Conservation (phyloP, 2,329 filamentous ascomycete species). For the Lasiodiplodia gonubiensis region DNA sequence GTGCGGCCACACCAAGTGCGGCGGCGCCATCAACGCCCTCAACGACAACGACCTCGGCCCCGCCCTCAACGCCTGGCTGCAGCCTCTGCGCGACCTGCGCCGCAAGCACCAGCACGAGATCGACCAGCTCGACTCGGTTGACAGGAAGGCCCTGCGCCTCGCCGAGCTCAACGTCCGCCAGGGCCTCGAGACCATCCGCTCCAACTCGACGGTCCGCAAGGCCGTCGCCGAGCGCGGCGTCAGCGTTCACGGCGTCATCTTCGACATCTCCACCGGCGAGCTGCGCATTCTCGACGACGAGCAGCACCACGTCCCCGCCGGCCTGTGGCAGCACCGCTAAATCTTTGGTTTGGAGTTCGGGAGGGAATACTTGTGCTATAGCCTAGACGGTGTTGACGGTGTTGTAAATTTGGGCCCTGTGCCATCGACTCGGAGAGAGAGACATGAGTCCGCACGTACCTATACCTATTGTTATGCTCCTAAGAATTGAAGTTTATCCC, state of each 20-base stretch:
- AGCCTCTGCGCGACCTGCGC: constrained; percentile 61
- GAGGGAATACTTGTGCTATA: neutral
- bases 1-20: constrained; percentile 66
- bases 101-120: constrained; percentile 60
- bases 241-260: constrained; percentile 78
- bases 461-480: constrained; percentile 3
- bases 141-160: constrained; percentile 64
- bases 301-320: constrained; percentile 6
- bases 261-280: constrained; percentile 58
- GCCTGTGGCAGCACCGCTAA: constrained; percentile 24
- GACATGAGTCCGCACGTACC: constrained; percentile 2
- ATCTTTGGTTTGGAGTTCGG: neutral
- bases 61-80: constrained; percentile 65
- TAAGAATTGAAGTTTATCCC: constrained; percentile 12
- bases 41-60: constrained; percentile 63
- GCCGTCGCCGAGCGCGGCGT: constrained; percentile 73
- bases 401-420: neutral
- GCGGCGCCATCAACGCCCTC: constrained; percentile 62
- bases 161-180: constrained; percentile 76
- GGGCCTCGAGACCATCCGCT: constrained; percentile 70
- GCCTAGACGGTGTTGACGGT: constrained; percentile 7
- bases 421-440: neutral
- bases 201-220: constrained; percentile 71
- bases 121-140: constrained; percentile 50
- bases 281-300: constrained; percentile 13